Conservation (phyloP, 164 flowering plant genomes). For the Vitis labrusca region DNA sequence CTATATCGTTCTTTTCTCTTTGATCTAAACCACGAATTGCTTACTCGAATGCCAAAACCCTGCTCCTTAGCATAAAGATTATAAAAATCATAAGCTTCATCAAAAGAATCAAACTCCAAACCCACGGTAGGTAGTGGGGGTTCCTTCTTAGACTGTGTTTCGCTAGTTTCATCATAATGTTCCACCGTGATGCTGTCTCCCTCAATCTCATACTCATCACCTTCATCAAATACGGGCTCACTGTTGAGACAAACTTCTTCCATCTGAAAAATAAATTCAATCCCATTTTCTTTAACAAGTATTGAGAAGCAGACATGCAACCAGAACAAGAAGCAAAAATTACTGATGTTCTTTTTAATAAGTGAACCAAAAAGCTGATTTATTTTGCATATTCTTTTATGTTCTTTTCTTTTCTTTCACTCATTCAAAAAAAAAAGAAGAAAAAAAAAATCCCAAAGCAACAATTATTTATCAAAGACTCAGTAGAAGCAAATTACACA, state of each 20-base stretch:
- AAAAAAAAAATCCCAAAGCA: neutral
- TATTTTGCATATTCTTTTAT: too few relatives aligned
- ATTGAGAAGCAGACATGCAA: too few relatives aligned
- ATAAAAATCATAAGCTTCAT: constrained; percentile 44
- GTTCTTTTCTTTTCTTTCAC: too few relatives aligned
- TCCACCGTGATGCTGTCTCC: constrained; percentile 23
- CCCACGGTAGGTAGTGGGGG: constrained; percentile 34
- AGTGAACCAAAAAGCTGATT: too few relatives aligned
- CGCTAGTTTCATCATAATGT: constrained; percentile 14
- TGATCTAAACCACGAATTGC: constrained; percentile 51
- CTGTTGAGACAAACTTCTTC: constrained; percentile 48
- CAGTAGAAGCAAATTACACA: too few relatives aligned
- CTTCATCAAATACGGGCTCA: constrained; percentile 40
- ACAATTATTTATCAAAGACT: too few relatives aligned
- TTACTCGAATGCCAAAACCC: constrained; percentile 49
- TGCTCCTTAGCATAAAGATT: constrained; percentile 41
- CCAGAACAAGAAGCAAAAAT: too few relatives aligned
- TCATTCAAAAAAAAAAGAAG: neutral
- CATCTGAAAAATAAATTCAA: constrained; percentile 26
- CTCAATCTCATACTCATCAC: constrained; percentile 28
- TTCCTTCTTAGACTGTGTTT: constrained; percentile 16
- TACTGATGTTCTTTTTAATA: too few relatives aligned
- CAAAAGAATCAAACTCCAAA: constrained; percentile 47
- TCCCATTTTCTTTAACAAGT: too few relatives aligned
- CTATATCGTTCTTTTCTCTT: constrained; percentile 43